phyloP scores from a whole-genome alignment of 768 basidiomycete genomes.

The Lactifluus piperatus region DNA sequence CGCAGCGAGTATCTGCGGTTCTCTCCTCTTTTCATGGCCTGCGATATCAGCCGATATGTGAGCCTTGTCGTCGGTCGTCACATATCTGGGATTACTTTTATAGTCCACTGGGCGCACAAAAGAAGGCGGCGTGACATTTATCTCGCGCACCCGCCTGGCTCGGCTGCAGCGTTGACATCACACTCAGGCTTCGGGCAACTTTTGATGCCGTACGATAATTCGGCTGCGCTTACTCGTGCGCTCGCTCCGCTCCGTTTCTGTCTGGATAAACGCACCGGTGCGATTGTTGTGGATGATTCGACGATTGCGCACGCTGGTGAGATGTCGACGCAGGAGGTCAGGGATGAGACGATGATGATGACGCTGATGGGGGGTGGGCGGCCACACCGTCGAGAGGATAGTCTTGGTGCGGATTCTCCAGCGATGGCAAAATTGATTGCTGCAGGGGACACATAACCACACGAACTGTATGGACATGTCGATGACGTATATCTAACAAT shows the following conservation, averaged over 20 bases:
- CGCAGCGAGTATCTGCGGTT: too few species aligned
- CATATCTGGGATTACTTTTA: slow-evolving; percentile 39
- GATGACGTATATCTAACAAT: too few species aligned
- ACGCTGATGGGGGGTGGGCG: not conserved
- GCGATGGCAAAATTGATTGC: too few species aligned
- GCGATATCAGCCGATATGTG: too few species aligned
- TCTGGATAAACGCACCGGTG: slow-evolving; percentile 19
- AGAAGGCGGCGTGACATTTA: slow-evolving; percentile 6
- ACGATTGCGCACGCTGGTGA: not conserved
- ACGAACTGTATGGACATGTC: too few species aligned
- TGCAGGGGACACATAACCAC: too few species aligned
- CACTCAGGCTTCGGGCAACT: slow-evolving; percentile 19
- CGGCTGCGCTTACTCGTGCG: not conserved
- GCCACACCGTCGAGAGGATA: not conserved
- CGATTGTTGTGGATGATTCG: slow-evolving; percentile 16
- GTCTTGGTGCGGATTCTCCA: not conserved
- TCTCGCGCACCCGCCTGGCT: slow-evolving; percentile 9
- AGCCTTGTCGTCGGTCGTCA: too few species aligned
- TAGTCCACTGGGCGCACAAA: slow-evolving; percentile 38
- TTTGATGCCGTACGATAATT: slow-evolving; percentile 12
- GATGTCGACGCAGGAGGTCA: not conserved
- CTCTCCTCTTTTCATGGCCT: too few species aligned
- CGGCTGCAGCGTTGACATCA: slow-evolving; percentile 10
- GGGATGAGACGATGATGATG: slow-evolving; percentile 19
- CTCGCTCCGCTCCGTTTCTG: slow-evolving; percentile 15